Base-by-base conservation (phyloP, 139 green algal genomes). In the Chlamydomonas sp. region DNA sequence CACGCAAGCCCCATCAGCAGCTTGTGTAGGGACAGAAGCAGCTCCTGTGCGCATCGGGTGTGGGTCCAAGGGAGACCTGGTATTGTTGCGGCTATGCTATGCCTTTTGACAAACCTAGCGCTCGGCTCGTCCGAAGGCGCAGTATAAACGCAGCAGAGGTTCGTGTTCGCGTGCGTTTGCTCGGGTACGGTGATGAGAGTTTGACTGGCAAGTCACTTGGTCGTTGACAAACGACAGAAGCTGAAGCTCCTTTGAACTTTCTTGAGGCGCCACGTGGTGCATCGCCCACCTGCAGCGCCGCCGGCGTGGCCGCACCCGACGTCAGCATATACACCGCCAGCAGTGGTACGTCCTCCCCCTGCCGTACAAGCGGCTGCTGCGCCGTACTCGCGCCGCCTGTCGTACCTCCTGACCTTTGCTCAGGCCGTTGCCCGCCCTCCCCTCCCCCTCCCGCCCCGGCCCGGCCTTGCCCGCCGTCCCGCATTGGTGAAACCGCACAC, bases 291-390 rank as follows among this genome's bases (percentile, higher is more conserved):
- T 86, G 82, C 61, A 86, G 31, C 58, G 79, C 82, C 20, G 71
- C 66, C 4, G 82, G 82, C 71, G 82, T 5, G 18, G 82, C 72
- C 20, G 82, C 2, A 1, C 82, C 82, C 17, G 71, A 80, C 59
- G 82, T 86, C 7, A 86, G 71, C 60, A 86, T 7, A 71, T 86
- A 86, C 3, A 73, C 72, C 2, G 82, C 82, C 17, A 86, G 82
- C 17, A 86, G n/a, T 12, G 82, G 82, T 10, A 16, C 15, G 2
- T 72, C 66, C 5, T 6, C 31, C 4, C 69, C 6, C 69, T 10
- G 69, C 69, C 31, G 6, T 16, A 16, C 18, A 18, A 16, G 69
- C 69, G 20, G 69, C 69, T 16, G 69, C 16, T 49, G 15, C 69
- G 20, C 66, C 14, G 66, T 14, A 71, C 10, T 10, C 71, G 14